Evolutionary conservation across 2,329 filamentous ascomycete genomes (phyloP), one percentile per base, ranked within the genome.

Genomic region (Microdochium nivale): DNA sequence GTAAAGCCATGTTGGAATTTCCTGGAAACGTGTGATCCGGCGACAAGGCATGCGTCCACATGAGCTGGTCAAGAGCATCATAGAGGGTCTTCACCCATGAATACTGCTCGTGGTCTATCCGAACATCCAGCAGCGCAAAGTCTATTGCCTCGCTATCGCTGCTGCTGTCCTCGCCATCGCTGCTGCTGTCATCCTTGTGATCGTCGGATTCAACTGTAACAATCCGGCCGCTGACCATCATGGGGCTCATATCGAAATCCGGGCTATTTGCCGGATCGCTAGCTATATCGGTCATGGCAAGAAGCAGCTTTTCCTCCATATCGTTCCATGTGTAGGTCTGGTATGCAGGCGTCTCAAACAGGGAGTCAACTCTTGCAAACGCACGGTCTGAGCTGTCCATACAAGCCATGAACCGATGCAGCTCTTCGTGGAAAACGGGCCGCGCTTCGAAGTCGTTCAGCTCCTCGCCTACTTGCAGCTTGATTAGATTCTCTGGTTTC

Each of bases 371-470:
- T 0, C 76, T 78, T 14, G 78, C 82, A 56, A 83, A 84, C 44
- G 75, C 77, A 44, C 83, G 73, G 25, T 84, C 77, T 0, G 81
- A 82, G 10, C 65, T 68, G 52, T 85, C 81, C 2, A 86, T 70
- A 54, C 86, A 84, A 10, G 80, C 81, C 69, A 86, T 75, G 4
- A 86, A 63, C 14, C 82, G 78, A 56, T 84, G 81, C 2, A 84
- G 56, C 61, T 85, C 82, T 24, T 80, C 71, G 49, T 69, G 64
- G 53, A 80, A 70, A 19, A 70, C 63, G 13, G 72, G 63, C 48
- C 63, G 64, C 30, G 58, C 50, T 32, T 63, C 65, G 25, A 64
- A 60, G 4, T 60, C 64, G 63, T 61, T 68, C 65, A 53, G 79
- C 69, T 23, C 70, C 63, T 14, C 71, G 63, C 49, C 63, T 64